These are phyloP conservation scores for Thraustochytrium sp. DNA, from an alignment of 352 stramenopile genomes.

Conservation along the genomic window DNA sequence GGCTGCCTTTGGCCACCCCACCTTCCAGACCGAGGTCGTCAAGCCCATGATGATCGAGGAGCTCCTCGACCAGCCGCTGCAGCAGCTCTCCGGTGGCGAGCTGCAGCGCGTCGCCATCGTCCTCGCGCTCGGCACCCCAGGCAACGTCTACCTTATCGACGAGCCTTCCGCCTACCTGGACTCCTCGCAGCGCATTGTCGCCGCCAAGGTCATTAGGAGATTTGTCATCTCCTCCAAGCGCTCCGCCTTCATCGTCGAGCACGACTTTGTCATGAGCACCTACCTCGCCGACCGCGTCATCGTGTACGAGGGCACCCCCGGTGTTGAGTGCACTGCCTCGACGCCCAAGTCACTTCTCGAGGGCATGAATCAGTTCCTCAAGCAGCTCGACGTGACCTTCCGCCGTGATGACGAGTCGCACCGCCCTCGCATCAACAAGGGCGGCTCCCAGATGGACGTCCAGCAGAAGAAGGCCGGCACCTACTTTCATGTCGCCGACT, in stretches of 20 bases:
- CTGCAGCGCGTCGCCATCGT: constrained; percentile 97
- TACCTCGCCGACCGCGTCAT: constrained; percentile 82
- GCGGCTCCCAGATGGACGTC: constrained; percentile 90
- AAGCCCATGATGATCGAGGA: constrained; percentile 94
- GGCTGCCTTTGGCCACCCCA: constrained; percentile 92
- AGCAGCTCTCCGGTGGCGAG: constrained; percentile 96
- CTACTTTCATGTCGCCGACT: constrained; percentile 97
- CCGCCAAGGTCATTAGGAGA: constrained; percentile 98
- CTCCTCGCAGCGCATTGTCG: constrained; percentile 97
- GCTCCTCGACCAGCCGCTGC: constrained; percentile 97
- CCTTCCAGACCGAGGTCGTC: constrained; percentile 98
- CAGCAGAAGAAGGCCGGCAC: constrained; percentile 94
- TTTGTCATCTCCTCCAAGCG: constrained; percentile 99
- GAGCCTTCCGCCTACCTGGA: constrained; percentile 98
- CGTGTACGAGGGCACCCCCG: constrained; percentile 80
- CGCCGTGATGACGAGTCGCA: constrained; percentile 97
- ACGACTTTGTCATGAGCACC: constrained; percentile 99
- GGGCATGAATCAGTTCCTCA: constrained; percentile 99
- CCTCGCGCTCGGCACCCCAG: constrained; percentile 92
- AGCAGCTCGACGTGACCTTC: constrained; percentile 98
- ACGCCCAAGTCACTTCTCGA: constrained; percentile 85
- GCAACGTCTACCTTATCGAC: constrained; percentile 99
- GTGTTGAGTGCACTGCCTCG: constrained; percentile 93
- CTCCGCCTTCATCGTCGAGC: constrained; percentile 98
- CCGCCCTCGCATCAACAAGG: constrained; percentile 91